Conservation (phyloP, 192 early-diverging fungal species). For the Phycomyces blakesleeanus region DNA sequence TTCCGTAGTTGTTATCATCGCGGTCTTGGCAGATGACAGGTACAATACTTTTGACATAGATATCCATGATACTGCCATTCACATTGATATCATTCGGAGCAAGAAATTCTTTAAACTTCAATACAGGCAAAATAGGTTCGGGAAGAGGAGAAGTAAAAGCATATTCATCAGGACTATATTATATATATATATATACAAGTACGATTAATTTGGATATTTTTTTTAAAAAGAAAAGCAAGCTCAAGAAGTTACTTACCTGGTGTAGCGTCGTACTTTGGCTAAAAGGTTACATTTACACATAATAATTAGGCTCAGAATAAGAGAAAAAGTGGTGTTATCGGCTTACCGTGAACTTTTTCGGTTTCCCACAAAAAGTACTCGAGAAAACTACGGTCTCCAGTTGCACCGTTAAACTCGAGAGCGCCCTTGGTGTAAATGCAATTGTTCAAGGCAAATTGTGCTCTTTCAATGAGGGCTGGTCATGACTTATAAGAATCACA, state of each 20-base stretch:
- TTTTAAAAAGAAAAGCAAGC: no score
- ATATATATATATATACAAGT: slow-evolving; percentile 6
- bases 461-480: slow-evolving; percentile 88
- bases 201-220: neutral
- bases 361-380: slow-evolving; percentile 89
- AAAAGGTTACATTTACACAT: neutral
- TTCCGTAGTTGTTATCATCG: slow-evolving; percentile 91
- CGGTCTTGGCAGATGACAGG: slow-evolving; percentile 68
- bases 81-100: slow-evolving; percentile 80
- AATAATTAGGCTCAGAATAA: neutral
- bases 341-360: slow-evolving; percentile 85
- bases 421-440: slow-evolving; percentile 70
- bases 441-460: slow-evolving; percentile 84
- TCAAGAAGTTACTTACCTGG: slow-evolving; percentile 37
- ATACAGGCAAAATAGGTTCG: slow-evolving; percentile 78
- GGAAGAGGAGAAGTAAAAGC: slow-evolving; percentile 84
- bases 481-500: slow-evolving; percentile 5
- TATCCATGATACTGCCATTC: slow-evolving; percentile 77
- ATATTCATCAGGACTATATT: slow-evolving; percentile 87
- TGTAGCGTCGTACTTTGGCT: slow-evolving; percentile 72
- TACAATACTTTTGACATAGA: slow-evolving; percentile 80
- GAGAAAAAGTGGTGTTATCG: neutral
- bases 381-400: slow-evolving; percentile 72
- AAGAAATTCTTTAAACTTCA: slow-evolving; percentile 76
- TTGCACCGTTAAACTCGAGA: slow-evolving; percentile 60